Conservation (phyloP, 345 rosid species). For the Pistacia vera region DNA sequence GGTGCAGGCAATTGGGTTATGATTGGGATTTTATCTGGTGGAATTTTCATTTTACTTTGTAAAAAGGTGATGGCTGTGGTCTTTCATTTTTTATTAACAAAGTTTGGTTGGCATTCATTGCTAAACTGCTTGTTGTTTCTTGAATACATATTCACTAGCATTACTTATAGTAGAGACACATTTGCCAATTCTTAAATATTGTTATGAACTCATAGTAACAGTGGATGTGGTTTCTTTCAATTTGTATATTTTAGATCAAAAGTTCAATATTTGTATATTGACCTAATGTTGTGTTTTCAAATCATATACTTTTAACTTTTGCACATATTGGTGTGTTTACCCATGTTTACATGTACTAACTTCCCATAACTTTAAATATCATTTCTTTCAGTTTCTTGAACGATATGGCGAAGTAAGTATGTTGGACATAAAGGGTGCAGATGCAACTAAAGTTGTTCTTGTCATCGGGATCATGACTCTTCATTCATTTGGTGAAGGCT, state of each 20-base stretch:
- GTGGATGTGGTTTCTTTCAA: background rate
- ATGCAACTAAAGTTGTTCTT: slow-evolving; percentile 91
- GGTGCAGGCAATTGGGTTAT: slow-evolving; percentile 92
- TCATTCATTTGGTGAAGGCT: slow-evolving; percentile 99
- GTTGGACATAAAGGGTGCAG: slow-evolving; percentile 98
- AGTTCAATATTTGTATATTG: background rate
- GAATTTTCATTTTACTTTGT: slow-evolving; percentile 86
- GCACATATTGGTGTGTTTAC: background rate
- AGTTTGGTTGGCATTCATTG: background rate
- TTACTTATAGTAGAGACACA: background rate
- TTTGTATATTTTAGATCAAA: background rate
- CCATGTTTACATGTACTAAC: background rate
- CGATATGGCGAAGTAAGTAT: slow-evolving; percentile 96
- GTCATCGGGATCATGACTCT: slow-evolving; percentile 99
- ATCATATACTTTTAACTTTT: background rate
- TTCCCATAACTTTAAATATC: slow-evolving; percentile 1
- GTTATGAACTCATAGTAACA: background rate
- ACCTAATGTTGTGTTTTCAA: background rate
- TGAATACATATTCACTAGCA: background rate
- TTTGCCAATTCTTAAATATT: background rate
- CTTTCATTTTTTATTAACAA: slow-evolving; percentile 11
- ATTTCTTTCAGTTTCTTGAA: slow-evolving; percentile 74
- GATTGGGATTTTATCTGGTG: slow-evolving; percentile 87
- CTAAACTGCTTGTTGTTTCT: slow-evolving; percentile 11
- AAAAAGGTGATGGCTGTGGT: slow-evolving; percentile 65